These are phyloP conservation scores for Rostrohypoxylon terebratum DNA, from an alignment of 495 filamentous ascomycete genomes.

Conservation along the genomic window DNA sequence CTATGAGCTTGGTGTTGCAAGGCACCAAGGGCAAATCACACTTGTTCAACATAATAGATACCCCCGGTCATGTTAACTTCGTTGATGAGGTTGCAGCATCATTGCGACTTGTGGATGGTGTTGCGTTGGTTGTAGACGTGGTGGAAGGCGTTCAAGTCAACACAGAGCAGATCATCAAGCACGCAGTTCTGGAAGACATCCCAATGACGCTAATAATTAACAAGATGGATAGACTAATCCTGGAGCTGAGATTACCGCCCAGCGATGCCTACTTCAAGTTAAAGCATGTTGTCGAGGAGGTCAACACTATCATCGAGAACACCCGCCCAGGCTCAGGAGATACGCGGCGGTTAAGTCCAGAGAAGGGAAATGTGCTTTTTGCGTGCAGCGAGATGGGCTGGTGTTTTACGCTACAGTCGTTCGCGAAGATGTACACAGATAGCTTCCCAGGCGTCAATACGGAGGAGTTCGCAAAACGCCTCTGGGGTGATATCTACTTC, in stretches of 20 bases:
- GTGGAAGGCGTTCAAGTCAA: constrained; percentile 98
- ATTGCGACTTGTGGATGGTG: constrained; percentile 87
- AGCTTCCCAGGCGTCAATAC: constrained; percentile 83
- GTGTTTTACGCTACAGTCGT: constrained; percentile 94
- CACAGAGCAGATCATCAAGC: constrained; percentile 96
- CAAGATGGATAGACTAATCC: constrained; percentile 94
- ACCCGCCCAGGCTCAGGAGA: constrained; percentile 86
- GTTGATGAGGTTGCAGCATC: constrained; percentile 95
- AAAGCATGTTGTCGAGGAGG: constrained; percentile 96
- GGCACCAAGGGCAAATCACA: constrained; percentile 94
- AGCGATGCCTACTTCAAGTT: constrained; percentile 98
- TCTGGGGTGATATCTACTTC: constrained; percentile 98
- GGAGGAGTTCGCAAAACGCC: constrained; percentile 78
- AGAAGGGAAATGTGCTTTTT: constrained; percentile 97
- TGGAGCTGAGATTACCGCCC: constrained; percentile 94
- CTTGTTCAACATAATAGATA: constrained; percentile 93
- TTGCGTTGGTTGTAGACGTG: constrained; percentile 93
- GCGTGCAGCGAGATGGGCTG: constrained; percentile 93
- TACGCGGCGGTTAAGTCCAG: constrained; percentile 84
- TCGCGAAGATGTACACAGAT: constrained; percentile 95
- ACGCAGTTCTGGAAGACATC: constrained; percentile 89
- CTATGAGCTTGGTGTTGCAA: constrained; percentile 93
- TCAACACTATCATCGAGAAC: constrained; percentile 94
- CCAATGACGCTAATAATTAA: constrained; percentile 92
- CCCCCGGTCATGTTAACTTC: constrained; percentile 97